A percentile compares a stretch with the other conserved stretches of the same genome.
Conservation (phyloP, 305 asterid species). For the Striga hermonthica region DNA sequence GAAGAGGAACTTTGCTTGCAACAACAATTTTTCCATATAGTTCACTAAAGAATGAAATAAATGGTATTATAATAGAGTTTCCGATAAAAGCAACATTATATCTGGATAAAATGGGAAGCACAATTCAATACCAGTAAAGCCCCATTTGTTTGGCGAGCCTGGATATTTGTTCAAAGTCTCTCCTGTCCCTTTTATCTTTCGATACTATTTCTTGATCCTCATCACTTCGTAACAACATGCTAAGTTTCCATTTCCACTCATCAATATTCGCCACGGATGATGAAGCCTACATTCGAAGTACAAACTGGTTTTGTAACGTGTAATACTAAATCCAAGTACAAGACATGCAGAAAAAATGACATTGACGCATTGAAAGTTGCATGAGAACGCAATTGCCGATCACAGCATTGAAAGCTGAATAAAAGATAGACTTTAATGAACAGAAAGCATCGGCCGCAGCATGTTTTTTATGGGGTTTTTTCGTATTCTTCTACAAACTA, state of each 20-base stretch:
- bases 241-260: conserved; percentile 98
- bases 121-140: conserved; percentile 60
- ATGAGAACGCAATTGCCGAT: conserved; percentile 5
- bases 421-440: conserved; percentile 6
- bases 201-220: conserved; percentile 82
- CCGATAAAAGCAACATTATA: conserved; percentile 24
- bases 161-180: conserved; percentile 92
- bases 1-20: conserved; percentile 91
- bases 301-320: conserved; percentile 13
- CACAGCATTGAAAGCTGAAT: conserved; percentile 11
- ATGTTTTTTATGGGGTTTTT: conserved; percentile 10
- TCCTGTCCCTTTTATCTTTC: conserved; percentile 85
- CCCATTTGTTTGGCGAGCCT: conserved; percentile 93
- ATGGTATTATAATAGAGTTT: conserved; percentile 21
- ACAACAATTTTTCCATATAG: conserved; percentile 72
- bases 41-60: conserved; percentile 49
- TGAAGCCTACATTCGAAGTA: conserved; percentile 59
- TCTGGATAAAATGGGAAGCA: conserved; percentile 12
- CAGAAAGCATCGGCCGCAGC: conserved; percentile 23
- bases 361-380: neutral
- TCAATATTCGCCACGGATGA: conserved; percentile 96
- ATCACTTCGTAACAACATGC: conserved; percentile 70
- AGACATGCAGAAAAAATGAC: conserved; percentile 2
- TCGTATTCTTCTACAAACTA: conserved; percentile 11
- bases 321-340: conserved; percentile 11